phyloP scores from a whole-genome alignment of 2,329 filamentous ascomycete genomes.

The Epichloe coenophiala region DNA sequence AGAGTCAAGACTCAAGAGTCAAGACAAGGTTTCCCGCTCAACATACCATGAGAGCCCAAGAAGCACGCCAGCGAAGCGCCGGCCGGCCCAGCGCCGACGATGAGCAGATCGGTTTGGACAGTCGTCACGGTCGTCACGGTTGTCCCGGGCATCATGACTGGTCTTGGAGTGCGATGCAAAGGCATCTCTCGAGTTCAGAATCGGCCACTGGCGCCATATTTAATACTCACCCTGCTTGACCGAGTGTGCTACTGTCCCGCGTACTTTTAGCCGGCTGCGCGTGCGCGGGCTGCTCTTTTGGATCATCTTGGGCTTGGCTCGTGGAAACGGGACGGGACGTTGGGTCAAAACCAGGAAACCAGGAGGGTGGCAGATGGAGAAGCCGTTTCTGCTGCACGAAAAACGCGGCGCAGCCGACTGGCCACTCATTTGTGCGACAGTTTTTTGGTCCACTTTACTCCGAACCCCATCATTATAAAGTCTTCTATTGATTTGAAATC shows the following conservation, averaged over 20 bases:
- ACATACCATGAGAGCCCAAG: slow-evolving; percentile 30
- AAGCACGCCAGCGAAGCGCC: slow-evolving; percentile 42
- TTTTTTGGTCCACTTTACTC: too few species aligned
- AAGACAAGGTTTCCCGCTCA: too few species aligned
- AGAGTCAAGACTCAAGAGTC: too few species aligned
- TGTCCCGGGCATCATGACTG: neutral
- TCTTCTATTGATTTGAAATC: too few species aligned
- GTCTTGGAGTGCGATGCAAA: neutral
- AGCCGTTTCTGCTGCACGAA: too few species aligned
- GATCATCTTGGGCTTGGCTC: too few species aligned
- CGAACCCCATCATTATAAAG: too few species aligned
- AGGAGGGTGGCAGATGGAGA: too few species aligned
- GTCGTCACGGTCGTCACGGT: neutral
- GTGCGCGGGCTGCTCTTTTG: neutral
- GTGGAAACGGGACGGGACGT: neutral
- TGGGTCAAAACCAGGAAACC: too few species aligned
- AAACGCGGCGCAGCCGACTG: too few species aligned
- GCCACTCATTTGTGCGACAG: too few species aligned
- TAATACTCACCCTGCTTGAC: neutral
- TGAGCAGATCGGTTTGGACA: slow-evolving; percentile 30
- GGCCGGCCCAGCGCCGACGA: slow-evolving; percentile 39
- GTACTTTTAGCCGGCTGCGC: neutral
- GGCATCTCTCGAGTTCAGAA: neutral
- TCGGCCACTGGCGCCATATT: neutral
- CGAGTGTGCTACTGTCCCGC: too few species aligned